These are phyloP conservation scores for Hypoxylon crocopeplum DNA, from an alignment of 495 filamentous ascomycete species.

Conservation along the genomic window DNA sequence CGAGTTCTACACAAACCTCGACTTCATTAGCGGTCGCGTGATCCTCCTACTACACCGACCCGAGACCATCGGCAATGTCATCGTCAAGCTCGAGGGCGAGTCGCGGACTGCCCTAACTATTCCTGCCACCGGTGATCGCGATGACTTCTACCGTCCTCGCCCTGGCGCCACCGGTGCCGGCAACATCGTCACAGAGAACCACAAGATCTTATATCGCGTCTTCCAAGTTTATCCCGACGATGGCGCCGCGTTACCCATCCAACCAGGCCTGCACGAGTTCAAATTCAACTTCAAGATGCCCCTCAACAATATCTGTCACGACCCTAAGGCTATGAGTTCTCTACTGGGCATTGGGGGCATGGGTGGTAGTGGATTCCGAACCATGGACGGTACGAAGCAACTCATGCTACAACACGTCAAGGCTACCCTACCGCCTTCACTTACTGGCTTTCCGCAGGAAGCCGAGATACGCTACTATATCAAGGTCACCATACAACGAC, in stretches of 20 bases:
- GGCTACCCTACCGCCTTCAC: conserved; percentile 84
- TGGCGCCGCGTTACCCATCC: conserved; percentile 67
- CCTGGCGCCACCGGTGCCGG: conserved; percentile 25
- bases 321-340: conserved; percentile 54
- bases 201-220: conserved; percentile 70
- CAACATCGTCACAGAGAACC: conserved; percentile 56
- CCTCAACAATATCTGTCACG: conserved; percentile 86
- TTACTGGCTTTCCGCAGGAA: conserved; percentile 78
- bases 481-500: conserved; percentile 86
- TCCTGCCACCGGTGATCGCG: conserved; percentile 28
- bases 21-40: conserved; percentile 72
- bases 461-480: conserved; percentile 93
- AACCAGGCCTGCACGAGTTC: conserved; percentile 82
- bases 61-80: conserved; percentile 74
- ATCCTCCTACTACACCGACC: conserved; percentile 68
- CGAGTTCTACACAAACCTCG: conserved; percentile 86
- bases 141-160: conserved; percentile 31
- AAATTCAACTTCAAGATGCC: conserved; percentile 93
- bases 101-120: conserved; percentile 65
- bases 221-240: conserved; percentile 80
- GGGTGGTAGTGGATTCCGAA: conserved; percentile 51
- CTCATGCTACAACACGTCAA: conserved; percentile 73
- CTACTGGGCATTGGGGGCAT: conserved; percentile 52
- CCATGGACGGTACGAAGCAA: conserved; percentile 60
- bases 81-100: conserved; percentile 95